Percentiles rank a stretch among this genome's conserved stretches.
Conservation (phyloP, 768 basidiomycete genomes). For the Candolleomyces eurysporus region DNA sequence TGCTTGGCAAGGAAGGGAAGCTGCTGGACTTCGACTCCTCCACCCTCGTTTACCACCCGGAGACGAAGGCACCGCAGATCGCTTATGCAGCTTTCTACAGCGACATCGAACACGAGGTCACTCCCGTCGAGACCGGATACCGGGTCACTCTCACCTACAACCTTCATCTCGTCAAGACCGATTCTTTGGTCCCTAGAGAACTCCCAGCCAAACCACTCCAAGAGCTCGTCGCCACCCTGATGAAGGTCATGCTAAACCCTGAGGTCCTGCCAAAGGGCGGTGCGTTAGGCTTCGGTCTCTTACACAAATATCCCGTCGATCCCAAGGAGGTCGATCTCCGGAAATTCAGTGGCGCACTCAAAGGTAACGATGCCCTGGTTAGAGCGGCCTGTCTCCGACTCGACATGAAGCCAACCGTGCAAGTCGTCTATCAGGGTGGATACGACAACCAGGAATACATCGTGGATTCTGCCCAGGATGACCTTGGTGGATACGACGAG, state of each 20-base stretch:
- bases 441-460: no score
- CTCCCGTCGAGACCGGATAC: conserved; percentile 31
- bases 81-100: conserved; percentile 35
- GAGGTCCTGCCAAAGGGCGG: conserved; percentile 30
- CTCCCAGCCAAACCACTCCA: neutral
- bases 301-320: conserved; percentile 30
- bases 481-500: no score
- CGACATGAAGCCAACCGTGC: conserved; percentile 14
- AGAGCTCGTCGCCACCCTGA: neutral
- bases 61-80: conserved; percentile 19
- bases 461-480: no score
- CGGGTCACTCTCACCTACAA: conserved; percentile 43
- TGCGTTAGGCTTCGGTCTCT: conserved; percentile 32
- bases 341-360: conserved; percentile 19
- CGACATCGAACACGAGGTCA: conserved; percentile 42
- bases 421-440: no score
- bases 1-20: conserved; percentile 34
- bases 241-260: conserved; percentile 21
- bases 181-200: neutral
- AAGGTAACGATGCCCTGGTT: conserved; percentile 28
- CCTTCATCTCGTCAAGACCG: conserved; percentile 24
- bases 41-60: conserved; percentile 7
- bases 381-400: conserved; percentile 16
- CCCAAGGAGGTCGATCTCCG: conserved; percentile 8
- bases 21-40: conserved; percentile 31